Percentiles rank a stretch among this genome's conserved stretches.
These are phyloP conservation scores for Linum usitatissimum DNA, from an alignment of 345 rosid species.

Conservation along the genomic window DNA sequence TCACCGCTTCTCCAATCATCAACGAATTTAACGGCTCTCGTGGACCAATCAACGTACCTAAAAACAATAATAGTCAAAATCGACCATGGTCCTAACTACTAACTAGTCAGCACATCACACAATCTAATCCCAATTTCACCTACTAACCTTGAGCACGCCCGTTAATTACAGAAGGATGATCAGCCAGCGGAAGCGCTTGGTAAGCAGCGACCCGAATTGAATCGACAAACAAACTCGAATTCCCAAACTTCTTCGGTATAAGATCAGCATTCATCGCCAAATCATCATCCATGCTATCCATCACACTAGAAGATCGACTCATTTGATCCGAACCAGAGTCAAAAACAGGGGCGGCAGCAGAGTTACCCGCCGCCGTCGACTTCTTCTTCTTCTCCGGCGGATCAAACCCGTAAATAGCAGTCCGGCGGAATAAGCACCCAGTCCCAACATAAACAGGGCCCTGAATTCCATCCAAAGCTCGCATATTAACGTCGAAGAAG, in stretches of 20 bases:
- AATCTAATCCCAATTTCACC: no score
- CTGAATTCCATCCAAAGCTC: constrained; percentile 16
- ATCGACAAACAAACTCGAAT: constrained; percentile 15
- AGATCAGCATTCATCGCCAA: constrained; percentile 5
- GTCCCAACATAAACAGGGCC: constrained; percentile 25
- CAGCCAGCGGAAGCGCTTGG: no score
- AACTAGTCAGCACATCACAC: no score
- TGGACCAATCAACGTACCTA: no score
- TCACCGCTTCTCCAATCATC: no score
- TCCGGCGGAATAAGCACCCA: background rate
- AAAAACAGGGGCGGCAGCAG: background rate
- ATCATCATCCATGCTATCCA: background rate
- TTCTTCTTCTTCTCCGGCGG: background rate
- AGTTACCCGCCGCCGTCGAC: background rate
- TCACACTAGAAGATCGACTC: background rate
- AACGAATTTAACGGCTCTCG: no score
- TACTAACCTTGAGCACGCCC: no score
- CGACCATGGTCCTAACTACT: no score
- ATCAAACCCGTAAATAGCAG: constrained; percentile 2
- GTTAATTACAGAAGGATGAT: no score
- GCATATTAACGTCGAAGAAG: background rate
- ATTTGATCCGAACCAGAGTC: background rate
- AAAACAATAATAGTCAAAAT: no score
- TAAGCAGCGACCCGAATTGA: background rate
- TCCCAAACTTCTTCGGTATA: constrained; percentile 20